A percentile compares a stretch with the other conserved stretches of the same genome.
phyloP scores from a whole-genome alignment of 768 basidiomycete genomes.

The Trametes sanguinea region DNA sequence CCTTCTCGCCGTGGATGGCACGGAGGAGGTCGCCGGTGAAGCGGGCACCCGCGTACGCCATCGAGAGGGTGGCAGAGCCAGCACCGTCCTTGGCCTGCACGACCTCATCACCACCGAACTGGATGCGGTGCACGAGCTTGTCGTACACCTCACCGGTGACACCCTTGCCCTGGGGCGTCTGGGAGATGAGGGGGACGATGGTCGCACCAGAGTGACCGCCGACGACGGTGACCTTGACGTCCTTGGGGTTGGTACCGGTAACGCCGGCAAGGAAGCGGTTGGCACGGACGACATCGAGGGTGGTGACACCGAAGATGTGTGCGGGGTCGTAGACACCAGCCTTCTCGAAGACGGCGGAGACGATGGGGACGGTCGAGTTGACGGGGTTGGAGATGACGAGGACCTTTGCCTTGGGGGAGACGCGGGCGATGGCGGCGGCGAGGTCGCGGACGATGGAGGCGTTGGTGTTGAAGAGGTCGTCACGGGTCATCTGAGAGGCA shows the following conservation, averaged over 20 bases:
- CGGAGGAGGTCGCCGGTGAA: constrained; percentile 64
- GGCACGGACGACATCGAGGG: constrained; percentile 96
- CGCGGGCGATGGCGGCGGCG: constrained; percentile 82
- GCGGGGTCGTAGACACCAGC: constrained; percentile 90
- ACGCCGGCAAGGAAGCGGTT: constrained; percentile 85
- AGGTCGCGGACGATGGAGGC: constrained; percentile 98
- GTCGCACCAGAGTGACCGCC: constrained; percentile 98
- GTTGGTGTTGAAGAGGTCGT: constrained; percentile 97
- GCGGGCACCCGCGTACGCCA: constrained; percentile 78
- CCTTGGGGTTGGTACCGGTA: constrained; percentile 60
- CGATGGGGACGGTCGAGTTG: constrained; percentile 97
- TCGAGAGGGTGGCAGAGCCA: constrained; percentile 73
- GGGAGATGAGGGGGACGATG: constrained; percentile 94
- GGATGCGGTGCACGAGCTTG: constrained; percentile 88
- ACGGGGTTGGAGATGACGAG: constrained; percentile 99
- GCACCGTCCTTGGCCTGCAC: constrained; percentile 96
- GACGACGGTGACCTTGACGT: constrained; percentile 80
- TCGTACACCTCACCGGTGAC: constrained; percentile 74
- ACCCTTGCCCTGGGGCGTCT: constrained; percentile 67
- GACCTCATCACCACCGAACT: constrained; percentile 98
- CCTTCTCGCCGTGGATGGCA: constrained; percentile 66
- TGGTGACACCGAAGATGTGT: constrained; percentile 94
- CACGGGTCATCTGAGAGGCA: constrained; percentile 81
- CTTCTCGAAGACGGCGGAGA: constrained; percentile 87
- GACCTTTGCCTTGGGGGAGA: constrained; percentile 88